Base-by-base conservation (phyloP, 257 asterid genomes). In the Penstemon barbatus region DNA sequence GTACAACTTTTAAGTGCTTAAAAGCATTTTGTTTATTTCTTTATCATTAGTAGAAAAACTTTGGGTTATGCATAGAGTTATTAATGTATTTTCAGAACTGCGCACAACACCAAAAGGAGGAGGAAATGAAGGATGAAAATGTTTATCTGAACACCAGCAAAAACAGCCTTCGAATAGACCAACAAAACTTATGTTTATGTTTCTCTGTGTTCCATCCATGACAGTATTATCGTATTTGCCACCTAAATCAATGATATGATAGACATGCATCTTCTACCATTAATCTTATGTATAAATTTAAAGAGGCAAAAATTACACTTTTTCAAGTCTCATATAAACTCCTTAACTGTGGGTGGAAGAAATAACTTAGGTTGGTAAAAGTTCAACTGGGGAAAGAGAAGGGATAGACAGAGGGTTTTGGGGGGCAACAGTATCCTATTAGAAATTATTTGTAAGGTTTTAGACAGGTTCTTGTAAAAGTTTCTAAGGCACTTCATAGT, bases 341-440 rank as follows among this genome's bases (percentile, higher is more conserved):
- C 55, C 13, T 50, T 15, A 50, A 50, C 19, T 19, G 5, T 19
- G 5, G 19, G 5, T 50, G 19, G 19, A 19, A 3, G 33, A 25
- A 25, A 25, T 25, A 25, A 25, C 33, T 25, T 25, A 25, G 33
- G 33, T 25, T 25, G 33, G 33, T 25, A 25, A 25, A 50, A 50
- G 13, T 12, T 19, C 43, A 62, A 44, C 5, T 50, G n/a, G 56
- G 54, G 25, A 62, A 19, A 6, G 12, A 25, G 38, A 60, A 37
- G 3, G 6, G 15, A 33, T 53, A 66, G 40, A 44, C 55, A 68
- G 15, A 19, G 55, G 25, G 66, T 39, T 45, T 46, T 8, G 3
- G 39, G 57, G 65, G 65, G 57, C 52, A 10, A 41, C 18, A 40
- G 8, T 53, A 40, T 66, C 53, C 25, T 53, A 53, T 52, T 5